Conservation (phyloP, 1,139 yeast species). For the Protomyces gravidus region DNA sequence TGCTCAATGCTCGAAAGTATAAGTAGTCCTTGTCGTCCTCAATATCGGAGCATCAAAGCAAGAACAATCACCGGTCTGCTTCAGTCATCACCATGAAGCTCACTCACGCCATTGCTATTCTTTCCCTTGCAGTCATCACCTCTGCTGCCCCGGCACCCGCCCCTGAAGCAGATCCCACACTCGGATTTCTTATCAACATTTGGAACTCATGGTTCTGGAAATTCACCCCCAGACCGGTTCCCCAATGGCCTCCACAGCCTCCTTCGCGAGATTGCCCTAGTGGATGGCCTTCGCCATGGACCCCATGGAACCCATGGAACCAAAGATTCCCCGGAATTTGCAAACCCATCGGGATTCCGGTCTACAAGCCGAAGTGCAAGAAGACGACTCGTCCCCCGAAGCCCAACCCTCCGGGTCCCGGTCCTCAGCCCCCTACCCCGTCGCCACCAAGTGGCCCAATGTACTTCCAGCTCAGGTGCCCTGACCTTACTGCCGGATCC, state of each 20-base stretch:
- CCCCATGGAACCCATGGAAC: neutral
- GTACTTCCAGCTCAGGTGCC: neutral
- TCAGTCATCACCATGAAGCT: no score
- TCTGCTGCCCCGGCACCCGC: neutral
- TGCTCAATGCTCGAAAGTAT: no score
- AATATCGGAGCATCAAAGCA: no score
- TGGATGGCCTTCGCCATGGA: neutral
- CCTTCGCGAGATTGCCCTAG: neutral
- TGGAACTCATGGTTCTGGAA: neutral
- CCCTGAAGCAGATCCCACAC: neutral
- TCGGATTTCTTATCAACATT: neutral
- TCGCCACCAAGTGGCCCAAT: neutral
- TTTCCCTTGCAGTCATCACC: neutral
- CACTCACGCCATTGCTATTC: neutral
- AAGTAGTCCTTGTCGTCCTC: no score
- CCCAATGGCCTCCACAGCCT: neutral
- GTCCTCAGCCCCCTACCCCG: neutral
- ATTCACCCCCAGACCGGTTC: neutral
- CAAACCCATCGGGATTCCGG: neutral
- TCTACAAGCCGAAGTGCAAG: neutral
- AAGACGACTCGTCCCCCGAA: neutral
- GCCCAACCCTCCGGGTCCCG: neutral
- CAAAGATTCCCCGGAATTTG: neutral
- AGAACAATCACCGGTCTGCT: no score
- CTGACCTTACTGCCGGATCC: neutral